Evolutionary conservation across 1,139 yeast species (phyloP).

Genomic region (Blastobotrys arbuscula): DNA sequence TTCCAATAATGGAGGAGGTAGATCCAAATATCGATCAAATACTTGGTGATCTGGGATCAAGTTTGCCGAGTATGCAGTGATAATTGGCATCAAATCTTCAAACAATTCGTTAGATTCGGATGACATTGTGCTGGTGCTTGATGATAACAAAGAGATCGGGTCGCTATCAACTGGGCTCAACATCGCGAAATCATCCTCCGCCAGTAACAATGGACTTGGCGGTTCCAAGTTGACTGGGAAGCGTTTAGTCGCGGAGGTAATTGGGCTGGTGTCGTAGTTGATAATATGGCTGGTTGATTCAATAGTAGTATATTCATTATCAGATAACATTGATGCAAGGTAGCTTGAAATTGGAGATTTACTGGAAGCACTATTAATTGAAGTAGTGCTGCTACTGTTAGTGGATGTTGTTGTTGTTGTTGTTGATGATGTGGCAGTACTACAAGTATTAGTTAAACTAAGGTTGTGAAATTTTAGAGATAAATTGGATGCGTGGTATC

Average conservation of each 20-base stretch:
- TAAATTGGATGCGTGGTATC: not conserved
- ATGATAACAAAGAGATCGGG: conserved; percentile 3
- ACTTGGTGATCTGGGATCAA: conserved; percentile 14
- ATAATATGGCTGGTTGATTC: not conserved
- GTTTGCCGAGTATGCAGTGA: conserved; percentile 3
- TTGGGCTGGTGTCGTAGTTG: not conserved
- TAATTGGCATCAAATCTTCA: conserved; percentile 1
- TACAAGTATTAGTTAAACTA: not conserved
- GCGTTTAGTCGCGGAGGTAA: not conserved
- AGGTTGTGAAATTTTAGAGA: not conserved
- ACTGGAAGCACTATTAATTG: not conserved
- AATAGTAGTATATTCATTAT: not conserved
- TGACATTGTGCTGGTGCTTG: not conserved
- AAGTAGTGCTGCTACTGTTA: not conserved
- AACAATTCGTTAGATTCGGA: conserved; percentile 3
- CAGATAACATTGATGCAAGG: conserved; percentile 5
- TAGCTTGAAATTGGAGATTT: conserved; percentile 3
- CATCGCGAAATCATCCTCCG: not conserved
- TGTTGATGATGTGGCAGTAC: not conserved
- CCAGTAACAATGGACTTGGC: conserved; percentile 5
- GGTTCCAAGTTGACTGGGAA: conserved; percentile 5
- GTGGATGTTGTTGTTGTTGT: not conserved
- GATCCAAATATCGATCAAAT: conserved; percentile 24
- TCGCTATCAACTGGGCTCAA: not conserved
- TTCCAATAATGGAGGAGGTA: conserved; percentile 25